Base-by-base conservation (phyloP, 768 basidiomycete species). In the Hebeloma cylindrosporum region DNA sequence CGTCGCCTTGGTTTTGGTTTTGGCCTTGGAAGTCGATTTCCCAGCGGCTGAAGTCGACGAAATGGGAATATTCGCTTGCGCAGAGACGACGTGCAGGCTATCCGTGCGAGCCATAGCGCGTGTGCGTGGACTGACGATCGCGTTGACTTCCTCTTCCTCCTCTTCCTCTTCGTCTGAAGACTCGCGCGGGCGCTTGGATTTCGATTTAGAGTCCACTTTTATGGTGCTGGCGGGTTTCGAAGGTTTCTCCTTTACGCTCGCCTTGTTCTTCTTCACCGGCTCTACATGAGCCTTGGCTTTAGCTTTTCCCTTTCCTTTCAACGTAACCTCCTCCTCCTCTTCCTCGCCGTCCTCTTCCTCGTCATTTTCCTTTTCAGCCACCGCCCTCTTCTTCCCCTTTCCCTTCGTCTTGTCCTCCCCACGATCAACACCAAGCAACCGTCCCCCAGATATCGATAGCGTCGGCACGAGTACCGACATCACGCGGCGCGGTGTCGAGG, bases 51-150 rank as follows among this genome's bases (percentile, higher is more conserved):
- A 45, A 23, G 22, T 39, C 29, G 40, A 33, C 1, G 43, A 11
- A 16, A 46, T 23, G 33, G 41, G 35, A 20, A 51, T 31, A 14
- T 33, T 34, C 28, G 53, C 34, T 21, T 50, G 59, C 4, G 56
- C 60, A 28, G 65, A 60, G 9, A 55, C 56, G 3, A 56, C 60
- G 20, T 51, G 59, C 7, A 68, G 46, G 30, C 66, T 68, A 18
- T 63, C 64, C 13, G 54, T 58, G 7, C 54, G 42, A 4, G 35
- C 32, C 6, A 56, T 3, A n/a, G 45, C 47, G 8, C 50, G 42
- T 16, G 47, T 41, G 6, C 48, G 34, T 7, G 54, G 48, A 37
- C 48, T 52, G 23, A 56, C 38, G 26, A 56, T 32, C 7, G 42
- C 46, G 20, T 28, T 42, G 27, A 56, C 54, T 33, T 56, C 54